Evolutionary conservation across 202 grass and related monocot genomes (phyloP).

Genomic region (Bolboschoenoplectus hybrid): DNA sequence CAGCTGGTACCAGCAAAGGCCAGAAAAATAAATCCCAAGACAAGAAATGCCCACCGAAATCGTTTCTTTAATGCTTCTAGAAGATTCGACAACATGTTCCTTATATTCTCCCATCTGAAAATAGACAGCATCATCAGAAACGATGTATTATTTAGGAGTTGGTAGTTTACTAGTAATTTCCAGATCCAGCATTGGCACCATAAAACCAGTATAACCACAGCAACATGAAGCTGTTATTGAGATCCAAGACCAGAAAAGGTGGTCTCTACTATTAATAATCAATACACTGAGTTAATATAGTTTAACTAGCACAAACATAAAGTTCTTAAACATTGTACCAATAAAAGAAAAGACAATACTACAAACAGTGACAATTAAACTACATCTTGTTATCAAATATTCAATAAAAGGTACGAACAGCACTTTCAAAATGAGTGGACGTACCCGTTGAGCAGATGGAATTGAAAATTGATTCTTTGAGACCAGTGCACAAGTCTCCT

Average conservation of each 20-base stretch:
- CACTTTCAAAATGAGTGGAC: slow-evolving; percentile 9
- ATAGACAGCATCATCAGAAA: not conserved
- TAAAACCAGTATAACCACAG: slow-evolving; percentile 2
- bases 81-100: slow-evolving; percentile 59
- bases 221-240: not conserved
- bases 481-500: slow-evolving; percentile 62
- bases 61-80: slow-evolving; percentile 71
- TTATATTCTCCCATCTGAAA: slow-evolving; percentile 72
- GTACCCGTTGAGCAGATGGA: slow-evolving; percentile 36
- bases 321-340: not conserved
- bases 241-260: not conserved
- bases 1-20: slow-evolving; percentile 81
- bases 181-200: slow-evolving; percentile 3
- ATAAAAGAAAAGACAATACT: not conserved
- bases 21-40: slow-evolving; percentile 78
- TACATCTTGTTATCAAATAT: slow-evolving; percentile 15
- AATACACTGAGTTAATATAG: not conserved
- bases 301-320: not conserved
- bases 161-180: not conserved
- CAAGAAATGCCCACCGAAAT: slow-evolving; percentile 70
- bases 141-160: not conserved
- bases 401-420: slow-evolving; percentile 34
- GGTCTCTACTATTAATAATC: not conserved
- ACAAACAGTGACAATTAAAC: slow-evolving; percentile 17
- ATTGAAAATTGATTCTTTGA: slow-evolving; percentile 59